Evolutionary conservation across 306 rosid genomes (phyloP).

Genomic region (Gillenia trifoliata): DNA sequence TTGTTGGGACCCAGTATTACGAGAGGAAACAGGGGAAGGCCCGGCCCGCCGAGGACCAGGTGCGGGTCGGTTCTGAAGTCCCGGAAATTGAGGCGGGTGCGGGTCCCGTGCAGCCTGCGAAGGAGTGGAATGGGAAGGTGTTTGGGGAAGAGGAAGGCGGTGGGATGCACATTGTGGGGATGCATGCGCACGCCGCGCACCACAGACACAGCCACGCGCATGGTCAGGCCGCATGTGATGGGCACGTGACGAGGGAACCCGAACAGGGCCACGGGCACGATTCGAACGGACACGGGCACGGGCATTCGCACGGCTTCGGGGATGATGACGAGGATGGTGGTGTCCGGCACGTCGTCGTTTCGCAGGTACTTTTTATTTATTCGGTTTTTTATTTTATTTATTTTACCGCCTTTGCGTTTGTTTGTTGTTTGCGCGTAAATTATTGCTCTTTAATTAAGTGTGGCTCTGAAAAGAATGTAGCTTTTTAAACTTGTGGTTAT

Average conservation of each 20-base stretch:
- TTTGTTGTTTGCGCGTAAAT: constrained; percentile 8
- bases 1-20: constrained; percentile 83
- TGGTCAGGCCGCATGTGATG: constrained; percentile 63
- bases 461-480: background rate
- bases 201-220: constrained; percentile 70
- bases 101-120: constrained; percentile 13
- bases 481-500: background rate
- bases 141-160: constrained; percentile 93
- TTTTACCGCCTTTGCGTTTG: background rate
- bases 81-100: constrained; percentile 30
- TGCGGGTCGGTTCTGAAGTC: constrained; percentile 41
- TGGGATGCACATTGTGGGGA: constrained; percentile 94
- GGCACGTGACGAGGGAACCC: constrained; percentile 24
- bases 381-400: background rate
- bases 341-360: constrained; percentile 79
- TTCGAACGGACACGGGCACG: constrained; percentile 26
- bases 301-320: constrained; percentile 40
- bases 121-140: constrained; percentile 39
- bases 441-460: background rate
- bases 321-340: constrained; percentile 41
- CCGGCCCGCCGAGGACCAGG: constrained; percentile 28
- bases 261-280: background rate
- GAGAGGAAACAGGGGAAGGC: constrained; percentile 64
- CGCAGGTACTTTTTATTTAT: constrained; percentile 52
- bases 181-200: constrained; percentile 94